These are phyloP conservation scores for Ampelomyces quisqualis DNA, from an alignment of 2,329 filamentous ascomycete genomes.

Conservation along the genomic window DNA sequence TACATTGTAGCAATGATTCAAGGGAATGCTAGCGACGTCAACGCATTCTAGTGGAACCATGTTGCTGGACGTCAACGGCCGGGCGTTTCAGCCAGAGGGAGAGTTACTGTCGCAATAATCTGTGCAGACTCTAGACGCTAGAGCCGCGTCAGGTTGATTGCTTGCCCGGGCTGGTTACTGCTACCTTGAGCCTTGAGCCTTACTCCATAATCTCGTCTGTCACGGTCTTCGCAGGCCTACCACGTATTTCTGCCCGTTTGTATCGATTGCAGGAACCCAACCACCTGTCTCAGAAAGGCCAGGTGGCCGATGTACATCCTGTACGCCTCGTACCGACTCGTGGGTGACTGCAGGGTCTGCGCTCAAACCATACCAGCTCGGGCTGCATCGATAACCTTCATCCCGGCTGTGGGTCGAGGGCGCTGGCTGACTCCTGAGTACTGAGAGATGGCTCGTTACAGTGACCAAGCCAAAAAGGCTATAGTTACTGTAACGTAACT, in stretches of 20 bases:
- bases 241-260: too few relatives aligned
- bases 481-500: too few relatives aligned
- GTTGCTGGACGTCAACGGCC: neutral
- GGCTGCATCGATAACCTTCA: neutral
- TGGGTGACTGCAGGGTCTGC: constrained; percentile 8
- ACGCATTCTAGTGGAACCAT: neutral
- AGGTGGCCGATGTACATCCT: constrained; percentile 14
- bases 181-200: constrained; percentile 5
- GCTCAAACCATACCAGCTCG: constrained; percentile 21
- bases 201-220: neutral
- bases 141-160: constrained; percentile 16
- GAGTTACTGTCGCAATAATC: neutral
- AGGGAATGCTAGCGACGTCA: neutral
- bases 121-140: neutral
- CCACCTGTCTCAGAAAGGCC: constrained; percentile 17
- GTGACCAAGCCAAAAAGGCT: too few relatives aligned
- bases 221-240: too few relatives aligned
- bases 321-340: constrained; percentile 18
- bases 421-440: too few relatives aligned
- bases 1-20: too few relatives aligned
- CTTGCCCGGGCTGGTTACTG: constrained; percentile 9
- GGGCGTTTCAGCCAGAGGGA: neutral
- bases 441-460: too few relatives aligned
- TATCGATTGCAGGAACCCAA: constrained; percentile 22
- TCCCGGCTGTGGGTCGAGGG: too few relatives aligned